Evolutionary conservation across 2,329 filamentous ascomycete genomes (phyloP).

Genomic region (Tolypocladium tropicale): DNA sequence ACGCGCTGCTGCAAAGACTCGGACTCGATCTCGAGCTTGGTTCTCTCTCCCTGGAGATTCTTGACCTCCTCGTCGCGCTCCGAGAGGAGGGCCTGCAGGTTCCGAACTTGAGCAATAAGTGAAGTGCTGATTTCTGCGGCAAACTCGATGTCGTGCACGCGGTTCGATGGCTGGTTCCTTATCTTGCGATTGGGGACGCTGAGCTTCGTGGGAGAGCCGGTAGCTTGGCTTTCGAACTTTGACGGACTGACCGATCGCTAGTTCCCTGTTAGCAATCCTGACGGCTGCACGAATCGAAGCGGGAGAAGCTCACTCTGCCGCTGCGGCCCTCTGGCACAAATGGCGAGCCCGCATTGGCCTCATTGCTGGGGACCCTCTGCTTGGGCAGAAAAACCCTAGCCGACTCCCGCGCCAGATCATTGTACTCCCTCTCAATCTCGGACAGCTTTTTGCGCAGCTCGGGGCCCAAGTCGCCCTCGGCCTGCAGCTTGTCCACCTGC

Average conservation of each 20-base stretch:
- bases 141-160: constrained; percentile 93
- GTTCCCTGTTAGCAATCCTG: constrained; percentile 3
- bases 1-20: constrained; percentile 72
- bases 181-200: constrained; percentile 79
- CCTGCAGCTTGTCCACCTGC: constrained; percentile 71
- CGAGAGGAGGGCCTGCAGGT: constrained; percentile 71
- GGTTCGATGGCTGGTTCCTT: constrained; percentile 78
- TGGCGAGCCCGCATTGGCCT: constrained; percentile 42
- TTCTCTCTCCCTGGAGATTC: constrained; percentile 62
- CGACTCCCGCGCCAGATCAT: constrained; percentile 83
- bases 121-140: constrained; percentile 97
- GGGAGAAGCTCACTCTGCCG: constrained; percentile 36
- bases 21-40: constrained; percentile 70
- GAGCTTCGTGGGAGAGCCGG: constrained; percentile 80
- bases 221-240: constrained; percentile 75
- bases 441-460: constrained; percentile 74
- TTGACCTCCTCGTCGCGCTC: constrained; percentile 85
- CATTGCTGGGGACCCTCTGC: constrained; percentile 66
- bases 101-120: constrained; percentile 84
- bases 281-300: not conserved
- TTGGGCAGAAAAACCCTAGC: constrained; percentile 81
- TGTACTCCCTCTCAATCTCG: constrained; percentile 90
- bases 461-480: constrained; percentile 67
- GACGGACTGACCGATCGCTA: constrained; percentile 63
- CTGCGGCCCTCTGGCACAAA: constrained; percentile 41